Evolutionary conservation across 1,284 basidiomycete species (phyloP).

Genomic region (Pseudozyma sp.): DNA sequence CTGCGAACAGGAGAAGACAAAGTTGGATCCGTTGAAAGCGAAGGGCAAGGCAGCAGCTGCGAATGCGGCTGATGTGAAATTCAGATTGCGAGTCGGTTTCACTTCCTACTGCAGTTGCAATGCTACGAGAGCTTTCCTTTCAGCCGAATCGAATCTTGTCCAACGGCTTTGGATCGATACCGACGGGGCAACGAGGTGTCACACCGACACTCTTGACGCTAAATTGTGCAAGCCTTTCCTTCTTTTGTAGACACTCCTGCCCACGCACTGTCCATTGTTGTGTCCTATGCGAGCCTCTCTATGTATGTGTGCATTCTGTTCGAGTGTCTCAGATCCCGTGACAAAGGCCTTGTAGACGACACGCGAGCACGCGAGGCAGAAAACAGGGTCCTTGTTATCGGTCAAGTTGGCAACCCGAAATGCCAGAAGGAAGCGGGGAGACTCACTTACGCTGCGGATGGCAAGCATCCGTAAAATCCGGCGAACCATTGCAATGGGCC

Average conservation of each 20-base stretch:
- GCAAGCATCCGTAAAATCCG: not conserved
- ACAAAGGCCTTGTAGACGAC: not conserved
- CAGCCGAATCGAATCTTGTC: too few relatives aligned
- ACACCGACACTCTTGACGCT: too few relatives aligned
- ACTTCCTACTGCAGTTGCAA: too few relatives aligned
- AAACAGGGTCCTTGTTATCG: not conserved
- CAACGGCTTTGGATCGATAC: too few relatives aligned
- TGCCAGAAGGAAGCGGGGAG: not conserved
- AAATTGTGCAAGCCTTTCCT: not conserved
- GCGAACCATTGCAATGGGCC: not conserved
- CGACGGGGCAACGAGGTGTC: too few relatives aligned
- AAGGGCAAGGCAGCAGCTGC: too few relatives aligned
- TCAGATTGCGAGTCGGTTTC: too few relatives aligned
- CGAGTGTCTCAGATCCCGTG: constrained; percentile 14
- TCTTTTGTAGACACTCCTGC: constrained; percentile 3
- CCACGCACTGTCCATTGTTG: too few relatives aligned
- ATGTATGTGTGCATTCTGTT: not conserved
- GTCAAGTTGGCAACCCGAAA: not conserved
- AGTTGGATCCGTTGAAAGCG: too few relatives aligned
- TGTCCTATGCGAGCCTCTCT: not conserved
- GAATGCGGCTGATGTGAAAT: too few relatives aligned
- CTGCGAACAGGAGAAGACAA: too few relatives aligned
- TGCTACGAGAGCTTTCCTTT: too few relatives aligned
- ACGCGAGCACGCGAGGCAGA: not conserved
- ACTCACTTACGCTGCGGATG: not conserved